Evolutionary conservation across 1,284 basidiomycete genomes (phyloP), one percentile per base, ranked within the genome.

Genomic region (Anthracocystis panici-leucophaei): DNA sequence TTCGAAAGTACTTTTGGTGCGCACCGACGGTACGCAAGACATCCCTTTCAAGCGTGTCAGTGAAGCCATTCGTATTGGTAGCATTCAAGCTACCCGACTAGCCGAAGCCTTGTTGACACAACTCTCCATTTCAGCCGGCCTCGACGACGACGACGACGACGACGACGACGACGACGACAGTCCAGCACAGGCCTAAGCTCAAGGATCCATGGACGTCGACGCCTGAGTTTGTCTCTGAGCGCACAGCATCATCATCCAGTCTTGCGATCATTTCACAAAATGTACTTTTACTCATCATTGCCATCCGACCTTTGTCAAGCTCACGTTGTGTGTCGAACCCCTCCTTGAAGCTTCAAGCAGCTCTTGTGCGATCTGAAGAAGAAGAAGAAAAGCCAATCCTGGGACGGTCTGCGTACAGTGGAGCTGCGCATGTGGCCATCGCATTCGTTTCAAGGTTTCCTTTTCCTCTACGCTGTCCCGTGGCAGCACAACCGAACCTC

Each of bases 41-140:
- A 76, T 76, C 46, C 50, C 65, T 4, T 76, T 68, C 61, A 65
- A 68, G 40, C 68, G 74, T 2, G 57, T 72, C 52, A 65, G 64
- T 48, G 68, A 71, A 41, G 74, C 74, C 2, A 65, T 72, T 25
- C 62, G 52, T 0, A 75, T 75, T 48, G 72, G 66, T 29, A 69
- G 56, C 40, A 59, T 75, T 3, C 72, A 75, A 23, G 72, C 72
- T 8, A 62, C 72, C 2, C 58, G 72, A 20, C 52, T 75, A n/a
- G 66, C 63, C 11, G 62, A 75, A 20, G 72, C 66, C 0, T 45
- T 75, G 38, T 49, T 75, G 50, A n/a, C 58, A 21, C 66, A 70
- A 41, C 57, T 75, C n/a, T 20, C 57, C 11, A 53, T 41, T 11
- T 40, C 52, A 21, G 57, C 49, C 20, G 64, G 59, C 20, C 21